Percentiles rank a stretch among this genome's conserved stretches.
Conservation (phyloP, 345 rosid species). For the Adansonia digitata region DNA sequence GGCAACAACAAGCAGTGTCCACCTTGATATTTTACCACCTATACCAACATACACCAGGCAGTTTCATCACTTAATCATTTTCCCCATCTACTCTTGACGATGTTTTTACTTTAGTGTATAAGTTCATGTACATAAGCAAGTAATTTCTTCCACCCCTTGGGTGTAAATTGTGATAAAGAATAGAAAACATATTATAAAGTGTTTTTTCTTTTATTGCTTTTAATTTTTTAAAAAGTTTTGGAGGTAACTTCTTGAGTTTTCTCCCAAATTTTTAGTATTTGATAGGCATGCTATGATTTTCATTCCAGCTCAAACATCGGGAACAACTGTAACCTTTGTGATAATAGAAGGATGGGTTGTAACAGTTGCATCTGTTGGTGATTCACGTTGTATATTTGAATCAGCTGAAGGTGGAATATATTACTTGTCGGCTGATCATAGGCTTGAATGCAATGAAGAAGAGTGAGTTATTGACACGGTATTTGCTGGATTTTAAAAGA, state of each 20-base stretch:
- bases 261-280: background rate
- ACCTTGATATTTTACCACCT: background rate
- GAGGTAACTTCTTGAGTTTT: background rate
- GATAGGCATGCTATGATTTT: background rate
- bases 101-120: background rate
- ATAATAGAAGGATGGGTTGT: conserved; percentile 89
- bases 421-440: conserved; percentile 91
- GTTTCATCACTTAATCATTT: background rate
- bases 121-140: background rate
- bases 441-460: conserved; percentile 89
- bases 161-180: background rate
- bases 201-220: background rate
- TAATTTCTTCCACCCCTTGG: background rate
- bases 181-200: background rate
- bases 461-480: conserved; percentile 53
- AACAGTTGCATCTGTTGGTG: conserved; percentile 98
- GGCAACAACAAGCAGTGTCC: background rate
- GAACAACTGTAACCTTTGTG: conserved; percentile 90
- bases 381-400: conserved; percentile 95
- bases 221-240: background rate
- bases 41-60: background rate
- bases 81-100: background rate
- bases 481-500: conserved; percentile 3
- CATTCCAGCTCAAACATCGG: conserved; percentile 70
- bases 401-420: conserved; percentile 91